Evolutionary conservation across 179 eudicot genomes (phyloP), one percentile per base, ranked within the genome.

Genomic region (Spergularia azorica): DNA sequence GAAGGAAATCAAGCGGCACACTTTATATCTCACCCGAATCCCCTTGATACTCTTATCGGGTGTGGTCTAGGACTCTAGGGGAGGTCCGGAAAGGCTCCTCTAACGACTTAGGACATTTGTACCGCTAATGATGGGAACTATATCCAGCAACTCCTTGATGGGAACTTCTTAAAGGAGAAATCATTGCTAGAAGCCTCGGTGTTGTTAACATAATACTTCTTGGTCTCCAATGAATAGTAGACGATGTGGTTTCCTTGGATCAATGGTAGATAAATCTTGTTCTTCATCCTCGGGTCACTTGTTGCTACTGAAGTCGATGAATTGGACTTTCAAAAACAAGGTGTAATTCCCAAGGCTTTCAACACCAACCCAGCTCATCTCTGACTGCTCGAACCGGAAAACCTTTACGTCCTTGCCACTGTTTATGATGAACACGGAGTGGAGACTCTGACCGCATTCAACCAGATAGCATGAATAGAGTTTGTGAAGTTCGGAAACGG

Each of bases 221-320:
- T 7, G 0, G 63, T 75, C 12, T 54, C 51, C 0, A 66, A 17
- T 0, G 60, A 63, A 39, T 63, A 63, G 60, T 62, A 63, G 13
- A 62, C 46, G 9, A 73, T 20, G 10, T 11, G 48, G 36, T 74
- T 38, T n/a, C 70, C 70, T 3, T 64, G 32, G 11, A 52, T 50
- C 51, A 60, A 12, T 74, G 77, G 58, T 16, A 74, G 17, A 54
- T 63, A 74, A 13, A 74, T 74, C 46, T 63, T 74, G 64, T 74
- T 74, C 6, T 26, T 3, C 70, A 74, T 63, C 38, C 50, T 4
- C 7, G 5, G 10, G 6, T 64, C 38, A 0, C 5, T 54, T 4
- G 52, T 13, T 9, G 10, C 43, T 2, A 14, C 51, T 2, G 51
- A 51, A 36, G 38, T 63, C 2, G 77, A 50, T 0, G 63, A 74